Evolutionary conservation across 2,329 filamentous ascomycete species (phyloP), one percentile per base, ranked within the genome.

Genomic region (Trichophyton simii): DNA sequence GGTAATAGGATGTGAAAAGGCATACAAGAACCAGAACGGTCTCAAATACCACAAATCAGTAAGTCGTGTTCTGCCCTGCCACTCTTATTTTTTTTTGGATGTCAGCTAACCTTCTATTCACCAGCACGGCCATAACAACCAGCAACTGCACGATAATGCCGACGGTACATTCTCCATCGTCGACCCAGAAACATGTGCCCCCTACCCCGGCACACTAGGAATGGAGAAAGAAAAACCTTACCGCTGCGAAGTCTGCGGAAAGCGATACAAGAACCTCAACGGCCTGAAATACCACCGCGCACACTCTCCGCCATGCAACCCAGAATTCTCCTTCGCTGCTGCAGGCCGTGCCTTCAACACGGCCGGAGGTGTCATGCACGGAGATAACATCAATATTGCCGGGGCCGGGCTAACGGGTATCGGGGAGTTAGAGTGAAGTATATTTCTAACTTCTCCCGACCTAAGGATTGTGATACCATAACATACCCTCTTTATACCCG

Each of bases 151-250:
- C 71, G 91, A 96, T 73, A 99, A 99, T 69, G 88, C 89, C 15
- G 94, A 99, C 70, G 94, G 94, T 59, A 96, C 94, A 1, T 97
- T 96, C 72, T 97, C 92, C 0, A 99, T 99, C 67, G 92, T 99
- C 59, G 95, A 99, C 68, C 94, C 94, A 0, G 89, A 96, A 71
- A 97, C 94, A 0, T 94, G 89, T 31, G 84, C 90, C 1, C 94
- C 94, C 0, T 99, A 97, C 66, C 94, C 94, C 0, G 94, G 94
- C 36, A 97, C 94, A 0, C 80, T 96, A 41, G 94, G 94, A n/a
- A 99, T 99, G 94, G 94, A 99, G 77, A 99, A 97, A 74, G 92
- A 97, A 78, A 99, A 99, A 79, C 94, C 94, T 2, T 97, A 97
- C 73, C 91, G 91, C 71, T 99, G 94, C 74, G 91, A 97, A 66